Percentiles rank a stretch among this genome's conserved stretches.
phyloP scores from a whole-genome alignment of 257 asterid species.

The Fraxinus cuspidata region DNA sequence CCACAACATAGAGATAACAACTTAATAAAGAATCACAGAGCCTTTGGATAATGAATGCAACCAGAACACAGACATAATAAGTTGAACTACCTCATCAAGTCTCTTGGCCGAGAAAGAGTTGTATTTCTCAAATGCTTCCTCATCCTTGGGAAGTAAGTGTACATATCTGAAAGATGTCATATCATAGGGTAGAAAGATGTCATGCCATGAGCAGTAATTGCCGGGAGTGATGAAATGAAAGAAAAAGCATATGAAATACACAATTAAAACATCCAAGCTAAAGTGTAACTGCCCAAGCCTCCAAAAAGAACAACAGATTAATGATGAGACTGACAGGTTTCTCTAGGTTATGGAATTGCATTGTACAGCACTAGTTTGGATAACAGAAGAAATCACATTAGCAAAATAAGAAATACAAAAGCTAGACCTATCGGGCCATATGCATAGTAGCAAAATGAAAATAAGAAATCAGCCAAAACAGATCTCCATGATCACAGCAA shows the following conservation, averaged over 20 bases:
- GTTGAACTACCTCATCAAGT: slow-evolving; percentile 82
- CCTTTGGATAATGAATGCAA: slow-evolving; percentile 12
- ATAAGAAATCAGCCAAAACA: not conserved
- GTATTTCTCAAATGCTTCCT: slow-evolving; percentile 88
- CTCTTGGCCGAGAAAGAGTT: slow-evolving; percentile 73
- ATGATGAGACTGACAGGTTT: slow-evolving; percentile 8
- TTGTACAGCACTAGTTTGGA: slow-evolving; percentile 1
- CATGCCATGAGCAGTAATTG: slow-evolving; percentile 7
- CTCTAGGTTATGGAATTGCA: slow-evolving; percentile 20
- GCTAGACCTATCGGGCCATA: not conserved
- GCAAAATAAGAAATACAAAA: slow-evolving; percentile 6
- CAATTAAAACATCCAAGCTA: slow-evolving; percentile 5
- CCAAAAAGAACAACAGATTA: slow-evolving; percentile 11
- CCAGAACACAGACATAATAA: slow-evolving; percentile 15
- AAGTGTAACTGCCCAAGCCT: slow-evolving; percentile 12
- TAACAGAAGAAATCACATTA: slow-evolving; percentile 3
- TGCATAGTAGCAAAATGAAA: slow-evolving; percentile 3
- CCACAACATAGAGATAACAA: not conserved
- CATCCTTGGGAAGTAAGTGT: slow-evolving; percentile 94
- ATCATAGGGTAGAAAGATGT: slow-evolving; percentile 20
- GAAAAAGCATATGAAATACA: slow-evolving; percentile 9
- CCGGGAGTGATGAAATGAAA: slow-evolving; percentile 1
- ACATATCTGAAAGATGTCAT: slow-evolving; percentile 63
- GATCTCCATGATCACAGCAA: slow-evolving; percentile 6
- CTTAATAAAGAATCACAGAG: slow-evolving; percentile 1